Evolutionary conservation across 257 asterid species (phyloP).

Genomic region (Coffea canephora): DNA sequence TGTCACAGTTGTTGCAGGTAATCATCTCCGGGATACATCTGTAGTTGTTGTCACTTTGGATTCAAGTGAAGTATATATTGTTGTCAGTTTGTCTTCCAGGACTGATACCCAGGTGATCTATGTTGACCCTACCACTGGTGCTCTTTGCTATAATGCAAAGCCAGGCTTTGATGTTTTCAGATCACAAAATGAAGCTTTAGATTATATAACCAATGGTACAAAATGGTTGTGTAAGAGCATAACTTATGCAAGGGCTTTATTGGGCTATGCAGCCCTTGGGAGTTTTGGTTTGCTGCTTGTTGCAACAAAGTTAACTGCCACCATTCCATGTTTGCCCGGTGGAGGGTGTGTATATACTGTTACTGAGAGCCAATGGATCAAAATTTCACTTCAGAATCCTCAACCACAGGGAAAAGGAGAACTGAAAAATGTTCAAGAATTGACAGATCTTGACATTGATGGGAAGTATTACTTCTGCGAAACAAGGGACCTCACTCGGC

Average conservation of each 20-base stretch:
- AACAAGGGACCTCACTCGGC: constrained; percentile 86
- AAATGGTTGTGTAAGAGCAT: constrained; percentile 67
- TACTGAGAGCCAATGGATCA: constrained; percentile 93
- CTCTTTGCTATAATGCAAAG: constrained; percentile 58
- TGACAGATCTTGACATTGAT: constrained; percentile 88
- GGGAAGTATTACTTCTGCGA: constrained; percentile 95
- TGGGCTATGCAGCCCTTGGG: constrained; percentile 94
- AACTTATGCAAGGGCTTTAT: constrained; percentile 71
- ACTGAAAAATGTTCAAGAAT: constrained; percentile 78
- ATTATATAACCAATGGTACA: constrained; percentile 68
- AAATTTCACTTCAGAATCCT: constrained; percentile 80
- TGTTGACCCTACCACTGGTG: constrained; percentile 95
- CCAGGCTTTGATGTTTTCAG: constrained; percentile 75
- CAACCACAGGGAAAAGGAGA: constrained; percentile 90
- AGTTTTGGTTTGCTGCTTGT: constrained; percentile 70
- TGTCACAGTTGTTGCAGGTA: constrained; percentile 34
- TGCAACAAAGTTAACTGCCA: constrained; percentile 75
- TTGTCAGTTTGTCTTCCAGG: constrained; percentile 73
- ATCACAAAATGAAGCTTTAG: constrained; percentile 84
- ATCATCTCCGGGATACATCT: constrained; percentile 66
- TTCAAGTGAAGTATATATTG: constrained; percentile 81
- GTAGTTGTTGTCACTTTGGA: constrained; percentile 78
- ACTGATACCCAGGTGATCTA: constrained; percentile 90
- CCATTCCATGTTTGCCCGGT: constrained; percentile 86
- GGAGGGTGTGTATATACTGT: constrained; percentile 89